Conservation (phyloP, 495 filamentous ascomycete species). For the Tuber indicum region DNA sequence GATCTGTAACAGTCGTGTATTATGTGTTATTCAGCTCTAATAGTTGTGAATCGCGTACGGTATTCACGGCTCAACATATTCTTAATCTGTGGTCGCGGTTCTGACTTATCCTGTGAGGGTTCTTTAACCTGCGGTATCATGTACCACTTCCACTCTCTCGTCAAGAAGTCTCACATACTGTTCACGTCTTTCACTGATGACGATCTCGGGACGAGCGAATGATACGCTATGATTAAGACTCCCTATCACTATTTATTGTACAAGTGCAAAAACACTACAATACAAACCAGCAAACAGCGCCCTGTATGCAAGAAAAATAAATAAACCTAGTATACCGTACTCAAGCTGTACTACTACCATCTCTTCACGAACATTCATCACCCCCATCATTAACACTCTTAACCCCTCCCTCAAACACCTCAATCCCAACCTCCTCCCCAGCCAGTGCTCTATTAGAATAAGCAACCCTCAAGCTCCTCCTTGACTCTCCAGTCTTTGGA, state of each 20-base stretch:
- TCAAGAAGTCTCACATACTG: not conserved
- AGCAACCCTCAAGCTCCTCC: conserved; percentile 31
- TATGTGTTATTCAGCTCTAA: no score
- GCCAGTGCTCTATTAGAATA: conserved; percentile 35
- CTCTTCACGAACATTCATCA: not conserved
- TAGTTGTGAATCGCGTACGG: not conserved
- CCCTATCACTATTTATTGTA: not conserved
- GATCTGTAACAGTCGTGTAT: no score
- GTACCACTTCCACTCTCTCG: not conserved
- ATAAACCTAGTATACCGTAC: not conserved
- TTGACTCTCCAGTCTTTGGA: conserved; percentile 9
- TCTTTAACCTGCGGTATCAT: not conserved
- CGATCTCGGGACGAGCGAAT: not conserved
- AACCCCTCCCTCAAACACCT: conserved; percentile 31
- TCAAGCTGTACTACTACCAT: not conserved
- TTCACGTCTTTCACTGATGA: not conserved
- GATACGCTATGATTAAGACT: not conserved
- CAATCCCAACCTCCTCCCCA: conserved; percentile 20
- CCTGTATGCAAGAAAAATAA: not conserved
- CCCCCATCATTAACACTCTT: conserved; percentile 13
- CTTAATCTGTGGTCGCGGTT: not conserved
- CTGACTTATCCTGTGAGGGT: not conserved
- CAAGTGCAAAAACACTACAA: not conserved
- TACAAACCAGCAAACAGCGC: not conserved
- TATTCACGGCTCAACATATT: not conserved